Evolutionary conservation across 345 rosid species (phyloP).

Genomic region (Populus pruinosa): DNA sequence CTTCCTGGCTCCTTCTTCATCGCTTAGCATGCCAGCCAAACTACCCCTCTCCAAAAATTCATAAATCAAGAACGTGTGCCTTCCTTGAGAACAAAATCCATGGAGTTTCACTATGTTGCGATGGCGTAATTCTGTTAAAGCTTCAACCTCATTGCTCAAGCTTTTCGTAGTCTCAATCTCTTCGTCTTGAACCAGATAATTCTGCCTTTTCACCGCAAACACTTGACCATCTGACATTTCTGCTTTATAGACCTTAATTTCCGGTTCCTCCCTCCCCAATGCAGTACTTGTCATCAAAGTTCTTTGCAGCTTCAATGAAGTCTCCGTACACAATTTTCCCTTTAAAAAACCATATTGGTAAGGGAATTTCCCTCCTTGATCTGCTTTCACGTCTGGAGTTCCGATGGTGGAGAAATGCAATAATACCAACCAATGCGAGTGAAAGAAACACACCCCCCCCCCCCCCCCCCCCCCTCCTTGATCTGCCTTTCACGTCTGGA

Average conservation of each 20-base stretch:
- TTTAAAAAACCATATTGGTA: neutral
- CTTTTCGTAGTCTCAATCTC: neutral
- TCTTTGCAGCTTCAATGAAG: constrained; percentile 21
- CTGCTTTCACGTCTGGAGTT: neutral
- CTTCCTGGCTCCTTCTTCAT: too few species aligned
- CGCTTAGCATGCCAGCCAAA: too few species aligned
- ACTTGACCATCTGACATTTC: constrained; percentile 5
- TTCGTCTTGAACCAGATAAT: neutral
- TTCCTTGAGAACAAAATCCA: neutral
- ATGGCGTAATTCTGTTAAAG: neutral
- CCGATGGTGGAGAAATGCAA: neutral
- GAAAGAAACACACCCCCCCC: too few species aligned
- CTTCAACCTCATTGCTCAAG: neutral
- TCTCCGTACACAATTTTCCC: constrained; percentile 24
- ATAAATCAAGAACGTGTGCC: neutral
- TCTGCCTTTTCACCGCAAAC: constrained; percentile 29
- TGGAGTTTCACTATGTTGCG: neutral
- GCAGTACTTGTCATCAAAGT: constrained; percentile 16
- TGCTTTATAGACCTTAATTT: constrained; percentile 17
- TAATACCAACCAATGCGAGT: constrained; percentile 7
- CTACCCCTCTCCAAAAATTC: too few species aligned
- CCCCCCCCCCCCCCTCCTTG: too few species aligned
- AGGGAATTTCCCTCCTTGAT: neutral
- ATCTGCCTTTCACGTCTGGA: neutral
- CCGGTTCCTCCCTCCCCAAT: constrained; percentile 27